Percentiles rank a stretch among this genome's conserved stretches.
Conservation (phyloP, 306 rosid species). For the Vigna mungo region DNA sequence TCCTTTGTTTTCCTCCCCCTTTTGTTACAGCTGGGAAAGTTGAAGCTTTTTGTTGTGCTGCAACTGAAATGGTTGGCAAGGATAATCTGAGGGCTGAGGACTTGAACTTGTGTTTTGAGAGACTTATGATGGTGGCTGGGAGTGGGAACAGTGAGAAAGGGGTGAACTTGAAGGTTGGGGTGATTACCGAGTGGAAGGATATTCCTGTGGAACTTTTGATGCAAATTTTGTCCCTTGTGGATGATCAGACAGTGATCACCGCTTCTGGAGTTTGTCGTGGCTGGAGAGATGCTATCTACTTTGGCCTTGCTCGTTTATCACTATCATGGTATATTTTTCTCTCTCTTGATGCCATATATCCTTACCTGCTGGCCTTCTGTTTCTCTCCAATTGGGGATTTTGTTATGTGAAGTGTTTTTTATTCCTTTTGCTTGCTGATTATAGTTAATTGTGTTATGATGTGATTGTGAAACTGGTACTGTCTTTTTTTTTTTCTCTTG, state of each 20-base stretch:
- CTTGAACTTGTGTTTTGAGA: conserved; percentile 82
- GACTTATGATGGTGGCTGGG: conserved; percentile 73
- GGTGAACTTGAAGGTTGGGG: conserved; percentile 66
- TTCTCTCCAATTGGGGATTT: conserved; percentile 27
- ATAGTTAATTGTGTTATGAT: conserved; percentile 33
- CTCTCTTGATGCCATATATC: not conserved
- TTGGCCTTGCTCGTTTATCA: conserved; percentile 79
- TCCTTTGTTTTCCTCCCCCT: conserved; percentile 27
- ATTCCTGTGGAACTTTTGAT: conserved; percentile 93
- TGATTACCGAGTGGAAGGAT: conserved; percentile 79
- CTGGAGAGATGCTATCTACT: conserved; percentile 91
- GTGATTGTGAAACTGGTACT: not conserved
- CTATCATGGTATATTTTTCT: conserved; percentile 71
- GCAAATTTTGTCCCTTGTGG: conserved; percentile 77
- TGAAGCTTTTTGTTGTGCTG: conserved; percentile 30
- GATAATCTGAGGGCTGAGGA: conserved; percentile 66
- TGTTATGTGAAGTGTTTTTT: not conserved
- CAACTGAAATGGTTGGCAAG: conserved; percentile 66
- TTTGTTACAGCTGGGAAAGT: conserved; percentile 23
- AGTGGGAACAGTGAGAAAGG: conserved; percentile 52
- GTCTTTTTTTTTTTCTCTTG: not conserved
- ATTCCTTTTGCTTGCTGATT: conserved; percentile 10
- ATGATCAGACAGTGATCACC: conserved; percentile 73
- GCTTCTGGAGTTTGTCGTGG: conserved; percentile 95
- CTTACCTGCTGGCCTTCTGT: not conserved